Base-by-base conservation (phyloP, 2,329 filamentous ascomycete species). In the Epichloe scottii region DNA sequence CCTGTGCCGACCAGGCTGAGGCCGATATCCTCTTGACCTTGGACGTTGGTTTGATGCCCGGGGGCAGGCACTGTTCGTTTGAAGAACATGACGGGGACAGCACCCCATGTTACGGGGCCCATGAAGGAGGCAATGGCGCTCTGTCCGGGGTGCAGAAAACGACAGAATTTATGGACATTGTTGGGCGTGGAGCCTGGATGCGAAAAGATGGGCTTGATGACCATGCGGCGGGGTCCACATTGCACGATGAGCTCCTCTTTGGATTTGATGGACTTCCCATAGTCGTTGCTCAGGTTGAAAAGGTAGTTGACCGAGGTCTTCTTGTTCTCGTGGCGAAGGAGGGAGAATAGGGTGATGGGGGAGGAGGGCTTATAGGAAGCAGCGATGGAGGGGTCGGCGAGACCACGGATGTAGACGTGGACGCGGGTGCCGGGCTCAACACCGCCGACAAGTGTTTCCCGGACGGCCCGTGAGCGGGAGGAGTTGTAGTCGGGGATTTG, bases 151-250 rank as follows among this genome's bases (percentile, higher is more conserved):
- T 97, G 89, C 5, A 97, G 71, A 71, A 81, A 98, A 33, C 91
- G 85, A 67, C 89, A 87, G 69, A 89, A 97, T 68, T 98, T 98
- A 77, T 97, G 90, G 14, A 98, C 90, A 63, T 98, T 85, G 71
- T 97, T 97, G 46, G 89, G 87, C 0, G 91, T 96, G 63, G 85
- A 89, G 51, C 90, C 91, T n/a, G 80, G 76, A 63, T 87, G 81
- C 0, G 90, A 96, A 74, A 91, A 96, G 44, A 97, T 74, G 11
- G 93, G 93, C 62, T 93, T 91, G 69, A 96, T 82, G 53, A 90
- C 72, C 62, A 96, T 83, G 48, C 93, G 81, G 48, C 93, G 84
- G 11, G 91, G 83, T 21, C 93, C 93, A 63, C 87, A 94, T 69
- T 97, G 93, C 51, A 95, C 78, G 54, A 98, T 84, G 54, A 98